A percentile compares a stretch with the other conserved stretches of the same genome.
phyloP scores from a whole-genome alignment of 1,139 yeast genomes.

The Kodamaea fungicola region DNA sequence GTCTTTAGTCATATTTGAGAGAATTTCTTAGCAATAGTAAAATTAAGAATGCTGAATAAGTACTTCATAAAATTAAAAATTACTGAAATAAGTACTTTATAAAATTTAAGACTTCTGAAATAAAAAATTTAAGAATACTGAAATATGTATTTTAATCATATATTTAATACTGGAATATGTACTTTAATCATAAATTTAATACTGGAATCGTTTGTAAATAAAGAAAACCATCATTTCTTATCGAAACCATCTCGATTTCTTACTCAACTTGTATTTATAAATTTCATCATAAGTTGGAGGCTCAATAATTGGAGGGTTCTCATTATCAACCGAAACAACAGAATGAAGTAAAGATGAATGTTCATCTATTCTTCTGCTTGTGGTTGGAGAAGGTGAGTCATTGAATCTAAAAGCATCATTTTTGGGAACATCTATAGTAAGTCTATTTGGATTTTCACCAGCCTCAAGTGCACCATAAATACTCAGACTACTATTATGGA shows the following conservation, averaged over 20 bases:
- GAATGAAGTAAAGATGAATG: constrained; percentile 2
- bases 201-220: too few species aligned
- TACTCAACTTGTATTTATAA: constrained; percentile 23
- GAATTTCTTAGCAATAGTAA: too few species aligned
- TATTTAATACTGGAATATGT: too few species aligned
- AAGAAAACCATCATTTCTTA: too few species aligned
- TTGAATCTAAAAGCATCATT: constrained; percentile 6
- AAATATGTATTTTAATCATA: too few species aligned
- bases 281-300: constrained; percentile 37
- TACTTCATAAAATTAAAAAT: too few species aligned
- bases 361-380: constrained; percentile 1
- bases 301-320: constrained; percentile 26
- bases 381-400: constrained; percentile 2
- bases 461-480: constrained; percentile 5
- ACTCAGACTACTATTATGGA: constrained; percentile 2
- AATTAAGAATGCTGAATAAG: too few species aligned
- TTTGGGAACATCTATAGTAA: constrained; percentile 5
- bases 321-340: constrained; percentile 12
- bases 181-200: too few species aligned
- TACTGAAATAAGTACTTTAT: too few species aligned
- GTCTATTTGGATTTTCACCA: constrained; percentile 4
- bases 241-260: constrained; percentile 4
- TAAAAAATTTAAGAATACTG: too few species aligned
- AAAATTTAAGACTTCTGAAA: too few species aligned
- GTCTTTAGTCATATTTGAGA: too few species aligned